Evolutionary conservation across 2,329 filamentous ascomycete species (phyloP), one percentile per base, ranked within the genome.

Genomic region (Ceratocystis albifundus): DNA sequence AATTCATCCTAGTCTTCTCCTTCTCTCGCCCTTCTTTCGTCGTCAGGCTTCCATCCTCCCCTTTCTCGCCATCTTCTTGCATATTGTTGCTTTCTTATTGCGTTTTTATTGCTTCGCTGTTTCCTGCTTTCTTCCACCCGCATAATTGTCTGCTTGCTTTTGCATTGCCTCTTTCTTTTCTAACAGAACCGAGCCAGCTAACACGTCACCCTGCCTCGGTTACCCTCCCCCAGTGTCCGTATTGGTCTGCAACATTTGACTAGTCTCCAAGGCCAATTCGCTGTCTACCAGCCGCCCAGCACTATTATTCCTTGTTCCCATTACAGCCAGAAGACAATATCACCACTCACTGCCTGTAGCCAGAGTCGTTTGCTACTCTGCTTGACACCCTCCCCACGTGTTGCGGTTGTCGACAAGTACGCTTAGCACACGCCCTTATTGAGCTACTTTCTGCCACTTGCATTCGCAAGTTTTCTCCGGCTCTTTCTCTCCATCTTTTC

Each of bases 171-270:
- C 66, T 50, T 62, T 67, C 55, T 55, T 62, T 61, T 62, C 66
- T 53, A 36, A 59, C 55, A 55, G 55, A 67, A 64, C 66, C 57
- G 62, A 67, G 62, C 28, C 61, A 59, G 55, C 67, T 67, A 68
- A 68, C 67, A 68, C 67, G 67, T 68, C 67, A 68, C 64, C 67
- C 30, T 64, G 50, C 64, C 64, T 68, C 67, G 67, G 50, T 25
- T 68, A 64, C 53, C 22, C 53, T 41, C 62, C 20, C 53, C 48
- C 63, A 55, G 62, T 65, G 53, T 50, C 64, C 61, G 63, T 66
- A 62, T 45, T 66, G 20, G 61, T 61, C 61, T 59, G 32, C 44
- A 53, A 8, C 20, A 22, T 28, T 53, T 25, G 48, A 7, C 48
- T 53, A 15, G 20, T 53, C 48, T 53, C 20, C 20, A 4, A 53